phyloP scores from a whole-genome alignment of 306 rosid species.

The Cicer bijugum region DNA sequence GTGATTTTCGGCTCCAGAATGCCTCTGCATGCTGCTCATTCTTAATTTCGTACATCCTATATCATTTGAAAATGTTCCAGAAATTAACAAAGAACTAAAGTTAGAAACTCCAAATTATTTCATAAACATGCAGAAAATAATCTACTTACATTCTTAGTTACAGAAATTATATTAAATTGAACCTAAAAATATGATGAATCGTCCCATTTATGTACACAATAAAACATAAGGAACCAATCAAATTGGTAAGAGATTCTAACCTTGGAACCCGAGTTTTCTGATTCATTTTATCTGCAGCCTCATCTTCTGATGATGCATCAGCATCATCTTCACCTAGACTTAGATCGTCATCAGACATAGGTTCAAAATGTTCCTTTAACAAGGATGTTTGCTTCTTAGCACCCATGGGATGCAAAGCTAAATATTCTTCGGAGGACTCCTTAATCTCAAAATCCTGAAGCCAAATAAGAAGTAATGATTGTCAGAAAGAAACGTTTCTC shows the following conservation, averaged over 20 bases:
- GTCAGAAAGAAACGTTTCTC: constrained; percentile 29
- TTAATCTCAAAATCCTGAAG: constrained; percentile 77
- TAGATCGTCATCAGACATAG: constrained; percentile 67
- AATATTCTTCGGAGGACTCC: constrained; percentile 69
- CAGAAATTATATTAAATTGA: constrained; percentile 18
- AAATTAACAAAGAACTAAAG: neutral
- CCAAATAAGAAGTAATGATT: constrained; percentile 20
- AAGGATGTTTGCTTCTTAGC: constrained; percentile 76
- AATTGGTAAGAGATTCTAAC: constrained; percentile 49
- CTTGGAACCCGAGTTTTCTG: constrained; percentile 63
- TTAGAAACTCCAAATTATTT: constrained; percentile 23
- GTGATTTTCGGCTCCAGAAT: constrained; percentile 72
- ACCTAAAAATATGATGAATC: constrained; percentile 20
- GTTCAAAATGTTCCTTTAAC: constrained; percentile 81
- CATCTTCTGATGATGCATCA: constrained; percentile 64
- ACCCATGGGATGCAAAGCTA: constrained; percentile 83
- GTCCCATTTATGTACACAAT: neutral
- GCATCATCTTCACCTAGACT: constrained; percentile 59
- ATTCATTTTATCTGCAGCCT: constrained; percentile 39
- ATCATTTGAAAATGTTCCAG: constrained; percentile 18
- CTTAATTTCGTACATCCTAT: constrained; percentile 86
- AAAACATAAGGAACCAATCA: constrained; percentile 4
- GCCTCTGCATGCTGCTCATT: constrained; percentile 92
- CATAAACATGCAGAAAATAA: constrained; percentile 32
- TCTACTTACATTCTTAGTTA: neutral